Conservation (phyloP, 139 green algal species). For the Chlamydomonas applanata region DNA sequence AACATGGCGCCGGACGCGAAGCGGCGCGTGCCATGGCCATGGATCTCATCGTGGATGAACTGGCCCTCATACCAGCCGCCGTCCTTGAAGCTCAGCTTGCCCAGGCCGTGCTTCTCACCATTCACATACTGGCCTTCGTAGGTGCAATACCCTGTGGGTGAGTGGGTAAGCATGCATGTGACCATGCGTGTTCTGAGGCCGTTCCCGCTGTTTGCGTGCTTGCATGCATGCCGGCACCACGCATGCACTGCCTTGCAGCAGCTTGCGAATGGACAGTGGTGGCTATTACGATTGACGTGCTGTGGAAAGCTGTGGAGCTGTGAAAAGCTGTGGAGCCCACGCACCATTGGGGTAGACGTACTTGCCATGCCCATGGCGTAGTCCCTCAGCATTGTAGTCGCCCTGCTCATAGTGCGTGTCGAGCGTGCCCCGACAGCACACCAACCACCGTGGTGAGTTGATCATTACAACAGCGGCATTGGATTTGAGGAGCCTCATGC, state of each 20-base stretch:
- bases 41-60: constrained; percentile 23
- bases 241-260: no score
- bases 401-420: no score
- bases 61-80: constrained; percentile 30
- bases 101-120: constrained; percentile 37
- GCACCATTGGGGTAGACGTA: constrained; percentile 24
- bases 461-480: no score
- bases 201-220: neutral
- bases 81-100: constrained; percentile 33
- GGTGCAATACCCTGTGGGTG: neutral
- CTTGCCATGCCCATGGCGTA: constrained; percentile 24
- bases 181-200: no score
- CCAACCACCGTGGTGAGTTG: no score
- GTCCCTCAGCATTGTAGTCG: constrained; percentile 20
- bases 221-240: no score
- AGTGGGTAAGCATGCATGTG: neutral
- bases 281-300: neutral
- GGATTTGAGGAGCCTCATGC: no score
- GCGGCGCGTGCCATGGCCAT: constrained; percentile 19
- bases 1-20: constrained; percentile 6
- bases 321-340: neutral
- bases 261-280: neutral
- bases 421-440: no score
- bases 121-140: constrained; percentile 45
- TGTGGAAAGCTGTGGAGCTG: neutral